These are phyloP conservation scores for Groenewaldozyma salmanticensis DNA, from an alignment of 805 yeast genomes.

Conservation along the genomic window DNA sequence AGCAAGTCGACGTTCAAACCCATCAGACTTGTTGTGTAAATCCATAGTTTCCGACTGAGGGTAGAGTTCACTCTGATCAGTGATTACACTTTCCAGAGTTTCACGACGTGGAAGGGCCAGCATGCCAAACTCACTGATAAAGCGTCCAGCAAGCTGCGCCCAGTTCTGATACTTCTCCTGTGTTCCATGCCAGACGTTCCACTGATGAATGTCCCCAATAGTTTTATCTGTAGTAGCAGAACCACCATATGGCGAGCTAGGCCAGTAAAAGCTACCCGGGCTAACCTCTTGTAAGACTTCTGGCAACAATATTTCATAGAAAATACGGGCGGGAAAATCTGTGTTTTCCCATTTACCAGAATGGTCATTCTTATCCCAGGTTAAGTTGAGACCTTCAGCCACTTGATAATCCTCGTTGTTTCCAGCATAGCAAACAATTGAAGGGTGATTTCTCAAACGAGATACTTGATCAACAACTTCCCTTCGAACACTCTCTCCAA, in stretches of 20 bases:
- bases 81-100: constrained; percentile 31
- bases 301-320: constrained; percentile 35
- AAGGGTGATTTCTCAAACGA: constrained; percentile 32
- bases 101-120: constrained; percentile 33
- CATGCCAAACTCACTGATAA: constrained; percentile 49
- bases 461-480: constrained; percentile 35
- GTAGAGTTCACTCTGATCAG: constrained; percentile 30
- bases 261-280: constrained; percentile 32
- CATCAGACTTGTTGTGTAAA: constrained; percentile 41
- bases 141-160: constrained; percentile 38
- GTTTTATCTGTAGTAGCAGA: constrained; percentile 29
- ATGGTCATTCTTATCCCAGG: constrained; percentile 10
- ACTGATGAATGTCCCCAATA: constrained; percentile 43
- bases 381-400: constrained; percentile 26
- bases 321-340: constrained; percentile 34
- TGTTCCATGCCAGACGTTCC: constrained; percentile 50
- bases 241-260: constrained; percentile 45
- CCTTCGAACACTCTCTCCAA: constrained; percentile 25
- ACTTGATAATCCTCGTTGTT: constrained; percentile 39
- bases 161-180: constrained; percentile 43
- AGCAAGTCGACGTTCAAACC: constrained; percentile 38
- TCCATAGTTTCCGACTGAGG: constrained; percentile 39
- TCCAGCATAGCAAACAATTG: constrained; percentile 24
- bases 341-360: constrained; percentile 13
- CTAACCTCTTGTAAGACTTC: constrained; percentile 21